Conservation (phyloP, 495 filamentous ascomycete genomes). For the Apodospora peruviana region DNA sequence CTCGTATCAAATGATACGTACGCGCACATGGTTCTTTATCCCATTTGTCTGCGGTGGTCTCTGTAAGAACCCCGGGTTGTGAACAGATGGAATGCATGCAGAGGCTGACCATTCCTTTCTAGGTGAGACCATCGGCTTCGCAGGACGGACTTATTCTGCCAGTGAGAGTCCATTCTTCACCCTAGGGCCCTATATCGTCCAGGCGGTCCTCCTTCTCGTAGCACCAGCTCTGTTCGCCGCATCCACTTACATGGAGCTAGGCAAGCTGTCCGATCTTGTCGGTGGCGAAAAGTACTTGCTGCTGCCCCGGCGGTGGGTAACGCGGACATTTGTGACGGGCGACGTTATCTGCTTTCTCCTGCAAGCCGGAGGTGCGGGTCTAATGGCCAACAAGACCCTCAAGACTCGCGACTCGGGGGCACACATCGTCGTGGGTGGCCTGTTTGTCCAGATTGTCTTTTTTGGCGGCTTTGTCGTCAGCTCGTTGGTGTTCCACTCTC, state of each 20-base stretch:
- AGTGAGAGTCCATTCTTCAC: conserved; percentile 7
- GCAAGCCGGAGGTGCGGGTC: conserved; percentile 31
- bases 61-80: conserved; percentile 23
- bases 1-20: conserved; percentile 36
- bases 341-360: conserved; percentile 40
- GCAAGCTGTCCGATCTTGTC: conserved; percentile 37
- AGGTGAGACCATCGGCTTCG: conserved; percentile 9
- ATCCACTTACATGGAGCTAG: conserved; percentile 41
- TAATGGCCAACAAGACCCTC: conserved; percentile 22
- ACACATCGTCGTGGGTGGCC: conserved; percentile 37
- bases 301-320: conserved; percentile 28
- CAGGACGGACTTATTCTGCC: conserved; percentile 8
- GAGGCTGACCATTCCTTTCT: neutral
- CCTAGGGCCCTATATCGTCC: conserved; percentile 9
- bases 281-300: conserved; percentile 34
- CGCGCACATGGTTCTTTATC: conserved; percentile 25
- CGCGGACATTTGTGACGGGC: conserved; percentile 39
- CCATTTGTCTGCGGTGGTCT: conserved; percentile 25
- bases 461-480: conserved; percentile 46
- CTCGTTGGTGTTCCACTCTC: conserved; percentile 32
- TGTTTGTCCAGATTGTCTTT: conserved; percentile 46
- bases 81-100: no score
- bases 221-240: conserved; percentile 21
- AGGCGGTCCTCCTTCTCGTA: conserved; percentile 10
- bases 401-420: conserved; percentile 28